These are phyloP conservation scores for Pestalotiopsis sp. DNA, from an alignment of 2,329 filamentous ascomycete genomes.

Conservation along the genomic window DNA sequence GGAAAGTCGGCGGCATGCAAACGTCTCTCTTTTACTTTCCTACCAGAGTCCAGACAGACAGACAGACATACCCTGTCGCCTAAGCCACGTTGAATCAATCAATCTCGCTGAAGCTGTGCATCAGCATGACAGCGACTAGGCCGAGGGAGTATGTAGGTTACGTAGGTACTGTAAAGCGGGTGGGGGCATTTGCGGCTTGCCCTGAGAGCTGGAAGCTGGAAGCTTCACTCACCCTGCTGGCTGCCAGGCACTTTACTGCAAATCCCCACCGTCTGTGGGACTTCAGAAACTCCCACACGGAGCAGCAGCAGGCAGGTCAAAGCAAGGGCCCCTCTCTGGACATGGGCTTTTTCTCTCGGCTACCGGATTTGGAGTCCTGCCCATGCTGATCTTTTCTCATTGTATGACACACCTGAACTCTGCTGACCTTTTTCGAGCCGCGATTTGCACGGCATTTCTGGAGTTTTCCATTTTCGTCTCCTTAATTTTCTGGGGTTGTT, in stretches of 20 bases:
- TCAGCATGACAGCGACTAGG: neutral
- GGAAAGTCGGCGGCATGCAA: neutral
- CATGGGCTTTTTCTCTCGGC: neutral
- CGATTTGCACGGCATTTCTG: slow-evolving; percentile 1
- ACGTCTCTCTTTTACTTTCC: neutral
- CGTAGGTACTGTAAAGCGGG: neutral
- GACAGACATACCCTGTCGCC: neutral
- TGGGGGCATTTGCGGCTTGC: neutral
- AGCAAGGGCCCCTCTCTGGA: too few species aligned
- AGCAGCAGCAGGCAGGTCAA: too few species aligned
- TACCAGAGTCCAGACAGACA: too few species aligned
- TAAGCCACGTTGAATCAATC: neutral
- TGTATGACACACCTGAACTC: neutral
- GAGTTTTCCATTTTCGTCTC: neutral
- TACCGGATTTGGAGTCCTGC: neutral
- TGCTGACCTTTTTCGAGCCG: neutral
- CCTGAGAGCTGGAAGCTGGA: neutral
- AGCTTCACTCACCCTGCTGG: neutral
- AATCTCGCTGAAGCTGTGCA: neutral
- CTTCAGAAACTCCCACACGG: too few species aligned
- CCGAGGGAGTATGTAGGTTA: neutral
- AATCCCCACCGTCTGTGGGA: too few species aligned
- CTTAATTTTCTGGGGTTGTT: too few species aligned
- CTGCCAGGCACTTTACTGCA: neutral
- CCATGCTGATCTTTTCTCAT: neutral